phyloP scores from a whole-genome alignment of 75 land plant genomes.

The Picea glauca region DNA sequence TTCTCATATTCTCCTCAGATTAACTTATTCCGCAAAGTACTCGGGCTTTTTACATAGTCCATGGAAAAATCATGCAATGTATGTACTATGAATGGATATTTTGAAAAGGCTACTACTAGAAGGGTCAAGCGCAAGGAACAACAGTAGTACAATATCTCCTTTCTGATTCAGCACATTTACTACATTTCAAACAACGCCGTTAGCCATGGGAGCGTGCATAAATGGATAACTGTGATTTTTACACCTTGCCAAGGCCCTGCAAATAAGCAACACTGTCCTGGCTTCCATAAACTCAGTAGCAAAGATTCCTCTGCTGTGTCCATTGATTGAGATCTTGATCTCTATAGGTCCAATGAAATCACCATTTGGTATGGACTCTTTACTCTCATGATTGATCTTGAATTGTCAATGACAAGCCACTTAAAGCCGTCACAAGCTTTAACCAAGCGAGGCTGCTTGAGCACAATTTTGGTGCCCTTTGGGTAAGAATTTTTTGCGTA shows the following conservation, averaged over 20 bases:
- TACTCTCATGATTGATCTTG: neutral
- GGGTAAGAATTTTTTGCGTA: neutral
- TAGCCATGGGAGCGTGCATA: neutral
- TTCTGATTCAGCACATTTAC: neutral
- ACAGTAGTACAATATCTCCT: neutral
- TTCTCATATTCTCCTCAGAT: neutral
- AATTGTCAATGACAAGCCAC: neutral
- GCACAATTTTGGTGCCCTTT: neutral
- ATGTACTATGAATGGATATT: neutral
- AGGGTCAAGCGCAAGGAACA: neutral
- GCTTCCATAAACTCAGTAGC: neutral
- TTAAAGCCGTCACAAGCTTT: neutral
- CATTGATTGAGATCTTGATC: neutral
- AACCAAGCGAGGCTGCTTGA: neutral
- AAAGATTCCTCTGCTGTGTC: slow-evolving; percentile 1
- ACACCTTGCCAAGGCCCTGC: neutral
- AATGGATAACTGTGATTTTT: neutral
- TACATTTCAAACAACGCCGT: neutral
- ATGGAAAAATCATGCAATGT: neutral
- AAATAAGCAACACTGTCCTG: neutral
- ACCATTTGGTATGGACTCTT: neutral
- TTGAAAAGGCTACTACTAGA: neutral
- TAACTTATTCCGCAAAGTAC: neutral
- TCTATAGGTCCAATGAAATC: slow-evolving; percentile 10
- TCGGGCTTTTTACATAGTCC: neutral